phyloP scores from a whole-genome alignment of 345 rosid species.

The Draba incana region DNA sequence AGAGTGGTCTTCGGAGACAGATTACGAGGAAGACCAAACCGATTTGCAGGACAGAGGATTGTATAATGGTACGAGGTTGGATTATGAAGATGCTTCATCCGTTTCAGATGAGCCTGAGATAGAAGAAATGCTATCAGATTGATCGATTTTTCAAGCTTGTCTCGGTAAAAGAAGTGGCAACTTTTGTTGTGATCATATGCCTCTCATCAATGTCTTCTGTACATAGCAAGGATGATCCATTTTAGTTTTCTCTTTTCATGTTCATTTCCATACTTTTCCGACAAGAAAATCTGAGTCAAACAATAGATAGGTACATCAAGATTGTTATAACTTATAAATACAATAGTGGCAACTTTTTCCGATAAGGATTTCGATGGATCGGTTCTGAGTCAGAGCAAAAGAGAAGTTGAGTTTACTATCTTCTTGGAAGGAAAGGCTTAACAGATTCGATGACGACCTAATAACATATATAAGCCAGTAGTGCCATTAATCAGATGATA shows the following conservation, averaged over 20 bases:
- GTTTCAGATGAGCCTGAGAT: constrained; percentile 79
- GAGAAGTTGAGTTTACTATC: constrained; percentile 30
- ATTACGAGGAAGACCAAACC: constrained; percentile 61
- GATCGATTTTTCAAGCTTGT: constrained; percentile 11
- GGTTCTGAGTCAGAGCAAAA: constrained; percentile 18
- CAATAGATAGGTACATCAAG: constrained; percentile 25
- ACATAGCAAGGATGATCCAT: constrained; percentile 25
- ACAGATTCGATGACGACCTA: constrained; percentile 76
- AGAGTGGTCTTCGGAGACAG: constrained; percentile 60
- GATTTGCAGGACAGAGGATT: constrained; percentile 48
- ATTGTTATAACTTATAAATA: constrained; percentile 2
- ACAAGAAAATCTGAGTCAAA: constrained; percentile 18
- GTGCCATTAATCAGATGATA: constrained; percentile 10
- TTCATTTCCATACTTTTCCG: constrained; percentile 25
- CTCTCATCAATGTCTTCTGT: constrained; percentile 35
- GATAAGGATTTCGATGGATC: constrained; percentile 18
- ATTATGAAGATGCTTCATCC: constrained; percentile 52
- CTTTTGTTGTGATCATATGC: constrained; percentile 15
- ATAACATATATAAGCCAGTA: constrained; percentile 26
- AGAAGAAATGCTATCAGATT: constrained; percentile 86
- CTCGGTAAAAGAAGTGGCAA: too few relatives aligned
- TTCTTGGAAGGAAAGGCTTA: constrained; percentile 57
- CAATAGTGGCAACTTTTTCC: constrained; percentile 15
- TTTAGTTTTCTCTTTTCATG: background rate
- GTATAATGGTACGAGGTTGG: constrained; percentile 54